Base-by-base conservation (phyloP, 768 basidiomycete species). In the Gymnopilus dilepis region DNA sequence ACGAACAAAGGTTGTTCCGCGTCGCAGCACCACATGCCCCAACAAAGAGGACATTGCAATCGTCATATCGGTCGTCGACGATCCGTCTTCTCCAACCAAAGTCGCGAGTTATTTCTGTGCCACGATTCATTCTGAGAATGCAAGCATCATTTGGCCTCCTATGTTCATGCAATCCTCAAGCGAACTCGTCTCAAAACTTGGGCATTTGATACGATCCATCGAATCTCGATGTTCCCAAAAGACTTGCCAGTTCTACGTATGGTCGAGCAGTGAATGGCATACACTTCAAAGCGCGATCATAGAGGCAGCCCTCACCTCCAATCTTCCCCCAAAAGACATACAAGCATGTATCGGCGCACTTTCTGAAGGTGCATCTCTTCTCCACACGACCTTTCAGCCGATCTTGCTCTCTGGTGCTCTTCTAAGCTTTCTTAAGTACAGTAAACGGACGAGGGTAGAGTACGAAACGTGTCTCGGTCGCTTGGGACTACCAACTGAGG, bases 311-410 rank as follows among this genome's bases (percentile, higher is more conserved):
- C 72, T 83, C 6, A 72, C 70, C 1, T 72, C 78, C 8, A 58
- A 67, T 15, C 64, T 70, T 2, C 64, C 67, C 38, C 66, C 63
- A 9, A 66, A 69, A 5, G 77, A 80, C 47, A 70, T 82, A 21
- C 80, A 80, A 4, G 58, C 80, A 6, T 83, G 82, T 59, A 78
- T 84, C 19, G 81, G 80, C n/a, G 78, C 82, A 21, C 75, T 84
- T 6, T 74, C 78, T 5, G 78, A 83, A 64, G 83, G 83, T 0
- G 80, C 80, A 1, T 76, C 81, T 1, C 73, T 82, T 8, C 70
- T 83, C 15, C 77, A 79, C 34, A 84, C 83, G 3, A 73, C 78
- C 8, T 83, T 80, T 59, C 82, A 83, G 64, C 83, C 83, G 7
- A 62, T 80, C 3, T 62, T 84, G 22, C 73, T 84, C 12, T 80